Evolutionary conservation across 2,329 filamentous ascomycete genomes (phyloP), one percentile per base, ranked within the genome.

Genomic region (Conoideocrella luteorostrata): DNA sequence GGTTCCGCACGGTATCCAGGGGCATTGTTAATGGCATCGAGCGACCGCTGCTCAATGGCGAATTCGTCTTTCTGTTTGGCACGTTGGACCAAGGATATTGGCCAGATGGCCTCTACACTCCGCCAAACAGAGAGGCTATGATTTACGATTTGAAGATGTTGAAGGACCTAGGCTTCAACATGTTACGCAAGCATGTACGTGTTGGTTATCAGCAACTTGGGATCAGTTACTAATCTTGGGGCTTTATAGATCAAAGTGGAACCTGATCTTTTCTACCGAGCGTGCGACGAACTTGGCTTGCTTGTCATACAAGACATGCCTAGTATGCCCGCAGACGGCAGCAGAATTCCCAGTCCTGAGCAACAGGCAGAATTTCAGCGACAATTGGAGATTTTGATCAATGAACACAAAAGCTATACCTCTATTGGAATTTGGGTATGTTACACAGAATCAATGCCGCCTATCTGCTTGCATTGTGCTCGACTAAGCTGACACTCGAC

Each of bases 251-350:
- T 84, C 65, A 86, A 86, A 61, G 69, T 85, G 6, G 82, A 85
- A 52, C 71, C 77, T 0, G 78, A 80, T 11, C 59, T 86, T 6
- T 87, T 81, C 58, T 86, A 86, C 56, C 72, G 74, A 15, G 80
- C 82, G 4, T 83, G 79, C 45, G 83, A 87, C 39, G 69, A 78
- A 47, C 59, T 86, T 2, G 83, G 83, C 1, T 58, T 86, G 13
- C 58, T 86, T 21, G 71, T 87, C 5, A 78, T 86, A 37, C 83
- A 86, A 56, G 84, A 87, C 48, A 87, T 87, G 83, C 82, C 82
- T 0, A 74, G 80, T 3, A 61, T 85, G 44, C 57, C 68, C 33
- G 56, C 52, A 11, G 55, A 54, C 41, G 55, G 51, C 17, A 57
- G 53, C 3, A 54, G 58, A 2, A 59, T 53, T 20, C 68, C 74